These are phyloP conservation scores for Yarrowia sp. DNA, from an alignment of 805 yeast genomes.

Conservation along the genomic window DNA sequence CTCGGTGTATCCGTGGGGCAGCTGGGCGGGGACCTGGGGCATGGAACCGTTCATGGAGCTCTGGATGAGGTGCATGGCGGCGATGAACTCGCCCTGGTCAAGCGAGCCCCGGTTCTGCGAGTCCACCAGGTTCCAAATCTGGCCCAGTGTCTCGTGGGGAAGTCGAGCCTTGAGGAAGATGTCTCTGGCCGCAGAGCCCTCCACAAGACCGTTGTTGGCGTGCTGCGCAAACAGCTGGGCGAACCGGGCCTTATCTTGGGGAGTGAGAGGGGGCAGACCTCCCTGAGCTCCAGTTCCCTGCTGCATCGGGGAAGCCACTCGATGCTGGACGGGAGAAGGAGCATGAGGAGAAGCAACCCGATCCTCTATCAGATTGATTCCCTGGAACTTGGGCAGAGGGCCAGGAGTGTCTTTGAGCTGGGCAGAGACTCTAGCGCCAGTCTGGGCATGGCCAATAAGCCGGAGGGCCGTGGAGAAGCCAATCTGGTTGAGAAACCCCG, in stretches of 20 bases:
- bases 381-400: slow-evolving; percentile 60
- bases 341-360: slow-evolving; percentile 30
- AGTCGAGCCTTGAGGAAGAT: slow-evolving; percentile 87
- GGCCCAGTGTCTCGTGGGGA: slow-evolving; percentile 72
- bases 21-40: slow-evolving; percentile 50
- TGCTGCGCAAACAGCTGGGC: slow-evolving; percentile 61
- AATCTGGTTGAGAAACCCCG: slow-evolving; percentile 75
- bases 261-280: slow-evolving; percentile 38
- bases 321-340: slow-evolving; percentile 32
- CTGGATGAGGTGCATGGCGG: slow-evolving; percentile 95
- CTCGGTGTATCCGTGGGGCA: slow-evolving; percentile 40
- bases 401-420: slow-evolving; percentile 54
- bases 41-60: slow-evolving; percentile 65
- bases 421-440: slow-evolving; percentile 56
- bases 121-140: slow-evolving; percentile 87
- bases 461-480: slow-evolving; percentile 87
- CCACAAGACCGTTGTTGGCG: slow-evolving; percentile 51
- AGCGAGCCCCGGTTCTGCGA: slow-evolving; percentile 68
- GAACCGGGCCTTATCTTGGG: slow-evolving; percentile 40
- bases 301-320: slow-evolving; percentile 35
- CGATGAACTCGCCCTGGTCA: slow-evolving; percentile 68
- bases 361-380: slow-evolving; percentile 26
- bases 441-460: slow-evolving; percentile 81
- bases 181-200: slow-evolving; percentile 77
- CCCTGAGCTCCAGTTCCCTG: slow-evolving; percentile 20